These are phyloP conservation scores for Zygosaccharomyces lentus DNA, from an alignment of 805 yeast species.

Conservation along the genomic window DNA sequence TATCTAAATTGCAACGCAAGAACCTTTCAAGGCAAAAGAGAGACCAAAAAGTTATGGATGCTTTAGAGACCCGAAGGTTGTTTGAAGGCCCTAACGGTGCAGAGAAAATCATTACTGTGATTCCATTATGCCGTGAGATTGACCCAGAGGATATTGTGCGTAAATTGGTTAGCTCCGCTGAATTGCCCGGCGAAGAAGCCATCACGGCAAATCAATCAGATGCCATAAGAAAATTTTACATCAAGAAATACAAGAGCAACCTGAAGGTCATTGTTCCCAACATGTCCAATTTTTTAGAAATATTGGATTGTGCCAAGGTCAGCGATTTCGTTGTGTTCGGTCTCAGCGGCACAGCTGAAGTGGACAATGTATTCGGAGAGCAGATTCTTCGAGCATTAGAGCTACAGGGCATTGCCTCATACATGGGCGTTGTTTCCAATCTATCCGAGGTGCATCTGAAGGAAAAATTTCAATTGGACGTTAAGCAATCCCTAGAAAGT, in stretches of 20 bases:
- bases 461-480: conserved; percentile 70
- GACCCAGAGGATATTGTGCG: conserved; percentile 51
- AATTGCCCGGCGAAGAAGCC: conserved; percentile 34
- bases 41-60: conserved; percentile 59
- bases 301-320: conserved; percentile 81
- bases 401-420: conserved; percentile 86
- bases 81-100: conserved; percentile 80
- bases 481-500: conserved; percentile 57
- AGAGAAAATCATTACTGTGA: conserved; percentile 75
- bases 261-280: conserved; percentile 72
- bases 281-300: conserved; percentile 55
- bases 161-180: conserved; percentile 42
- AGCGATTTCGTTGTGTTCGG: conserved; percentile 89
- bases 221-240: conserved; percentile 45
- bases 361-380: conserved; percentile 76
- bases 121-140: conserved; percentile 74
- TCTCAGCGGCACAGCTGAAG: conserved; percentile 82
- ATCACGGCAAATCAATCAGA: conserved; percentile 13
- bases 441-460: conserved; percentile 62
- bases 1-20: conserved; percentile 62
- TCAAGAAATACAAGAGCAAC: conserved; percentile 68
- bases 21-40: conserved; percentile 75
- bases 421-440: conserved; percentile 74
- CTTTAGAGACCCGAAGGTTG: conserved; percentile 56
- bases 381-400: conserved; percentile 83